Conservation (phyloP, 2,329 filamentous ascomycete species). For the Gnomoniopsis smithogilvyi region DNA sequence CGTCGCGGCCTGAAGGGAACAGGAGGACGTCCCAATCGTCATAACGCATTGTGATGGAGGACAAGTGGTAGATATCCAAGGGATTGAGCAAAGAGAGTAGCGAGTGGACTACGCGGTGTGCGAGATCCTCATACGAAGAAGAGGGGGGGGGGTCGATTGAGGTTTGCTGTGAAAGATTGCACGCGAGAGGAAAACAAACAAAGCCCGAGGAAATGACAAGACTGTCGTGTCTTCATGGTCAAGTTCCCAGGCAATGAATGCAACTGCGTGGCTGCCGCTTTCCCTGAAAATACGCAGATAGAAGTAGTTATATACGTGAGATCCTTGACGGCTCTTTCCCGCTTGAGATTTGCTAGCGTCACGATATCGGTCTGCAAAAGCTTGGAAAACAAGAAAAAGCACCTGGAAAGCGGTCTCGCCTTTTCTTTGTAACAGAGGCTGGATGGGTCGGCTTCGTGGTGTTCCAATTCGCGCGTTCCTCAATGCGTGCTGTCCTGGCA, state of each 20-base stretch:
- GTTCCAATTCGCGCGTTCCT: too few species aligned
- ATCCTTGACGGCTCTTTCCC: not conserved
- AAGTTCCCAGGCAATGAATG: not conserved
- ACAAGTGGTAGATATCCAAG: not conserved
- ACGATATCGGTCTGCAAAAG: not conserved
- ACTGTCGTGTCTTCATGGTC: not conserved
- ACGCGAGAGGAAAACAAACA: not conserved
- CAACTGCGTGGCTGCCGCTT: not conserved
- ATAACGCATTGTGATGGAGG: conserved; percentile 65
- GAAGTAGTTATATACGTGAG: not conserved
- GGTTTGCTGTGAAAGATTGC: not conserved
- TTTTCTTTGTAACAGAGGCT: too few species aligned
- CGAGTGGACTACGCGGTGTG: not conserved
- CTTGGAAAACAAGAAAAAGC: too few species aligned
- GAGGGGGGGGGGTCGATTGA: not conserved
- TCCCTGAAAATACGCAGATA: not conserved
- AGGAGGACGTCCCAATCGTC: conserved; percentile 83
- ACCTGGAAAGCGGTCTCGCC: not conserved
- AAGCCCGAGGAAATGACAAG: too few species aligned
- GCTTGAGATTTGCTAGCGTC: not conserved
- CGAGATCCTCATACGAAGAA: not conserved
- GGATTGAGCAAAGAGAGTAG: not conserved
- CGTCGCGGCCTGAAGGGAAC: conserved; percentile 58
- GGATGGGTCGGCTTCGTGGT: too few species aligned
- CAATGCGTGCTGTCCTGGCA: too few species aligned